Evolutionary conservation across 164 flowering plant species (phyloP).

Genomic region (Magnolia officinalis): DNA sequence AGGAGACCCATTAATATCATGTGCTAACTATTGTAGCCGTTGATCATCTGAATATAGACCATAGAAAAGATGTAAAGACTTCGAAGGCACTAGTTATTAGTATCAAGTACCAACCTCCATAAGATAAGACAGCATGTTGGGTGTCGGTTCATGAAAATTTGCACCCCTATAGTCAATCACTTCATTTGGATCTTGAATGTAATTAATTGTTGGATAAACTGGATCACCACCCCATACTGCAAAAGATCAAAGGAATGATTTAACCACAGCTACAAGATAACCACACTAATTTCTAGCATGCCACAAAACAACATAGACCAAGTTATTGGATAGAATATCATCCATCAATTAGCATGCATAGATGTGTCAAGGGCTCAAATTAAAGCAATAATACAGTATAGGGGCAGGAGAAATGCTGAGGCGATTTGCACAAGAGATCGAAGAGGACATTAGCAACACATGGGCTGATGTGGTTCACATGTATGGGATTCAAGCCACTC

Average conservation of each 20-base stretch:
- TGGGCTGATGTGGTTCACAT: no score
- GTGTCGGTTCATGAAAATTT: constrained; percentile 92
- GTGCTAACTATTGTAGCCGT: neutral
- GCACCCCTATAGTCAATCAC: constrained; percentile 86
- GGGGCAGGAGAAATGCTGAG: no score
- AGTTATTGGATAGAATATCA: no score
- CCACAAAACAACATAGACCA: no score
- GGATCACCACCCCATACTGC: constrained; percentile 99
- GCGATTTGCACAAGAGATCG: no score
- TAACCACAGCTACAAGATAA: neutral
- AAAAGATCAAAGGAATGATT: constrained; percentile 15
- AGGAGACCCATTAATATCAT: neutral
- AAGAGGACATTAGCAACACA: no score
- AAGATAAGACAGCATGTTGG: constrained; percentile 65
- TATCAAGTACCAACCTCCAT: constrained; percentile 61
- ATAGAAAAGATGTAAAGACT: neutral
- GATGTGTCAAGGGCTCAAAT: no score
- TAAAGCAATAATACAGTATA: no score
- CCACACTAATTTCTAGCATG: no score
- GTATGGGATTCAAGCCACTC: neutral
- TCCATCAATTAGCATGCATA: no score
- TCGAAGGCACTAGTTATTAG: neutral
- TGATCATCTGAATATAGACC: neutral
- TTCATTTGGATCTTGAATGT: constrained; percentile 89
- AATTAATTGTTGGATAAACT: constrained; percentile 91